A percentile compares a stretch with the other conserved stretches of the same genome.
phyloP scores from a whole-genome alignment of 768 basidiomycete genomes.

The Boletus sp. region DNA sequence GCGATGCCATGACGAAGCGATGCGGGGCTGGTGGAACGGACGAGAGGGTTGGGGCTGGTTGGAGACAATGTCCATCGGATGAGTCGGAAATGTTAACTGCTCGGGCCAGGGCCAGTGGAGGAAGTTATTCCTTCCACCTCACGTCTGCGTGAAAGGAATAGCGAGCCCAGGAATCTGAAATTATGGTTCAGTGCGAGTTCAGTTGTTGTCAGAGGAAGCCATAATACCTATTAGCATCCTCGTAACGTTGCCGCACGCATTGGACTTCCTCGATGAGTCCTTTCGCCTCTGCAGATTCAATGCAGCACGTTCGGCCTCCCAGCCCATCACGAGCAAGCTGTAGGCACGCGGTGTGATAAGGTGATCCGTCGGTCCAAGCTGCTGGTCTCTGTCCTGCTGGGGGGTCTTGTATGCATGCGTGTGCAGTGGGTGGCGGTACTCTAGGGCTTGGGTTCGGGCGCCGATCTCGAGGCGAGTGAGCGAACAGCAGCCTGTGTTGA shows the following conservation, averaged over 20 bases:
- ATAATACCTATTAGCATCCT: conserved; percentile 61
- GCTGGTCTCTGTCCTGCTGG: not conserved
- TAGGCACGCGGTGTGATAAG: not conserved
- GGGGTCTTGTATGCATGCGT: not conserved
- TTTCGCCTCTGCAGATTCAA: conserved; percentile 6
- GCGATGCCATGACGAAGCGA: not conserved
- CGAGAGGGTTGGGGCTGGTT: not conserved
- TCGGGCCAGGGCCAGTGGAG: not conserved
- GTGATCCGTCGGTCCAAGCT: conserved; percentile 2
- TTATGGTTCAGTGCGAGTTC: conserved; percentile 4
- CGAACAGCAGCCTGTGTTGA: conserved; percentile 56
- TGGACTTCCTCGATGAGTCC: conserved; percentile 38
- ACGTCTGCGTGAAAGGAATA: conserved; percentile 60
- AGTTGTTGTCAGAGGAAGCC: not conserved
- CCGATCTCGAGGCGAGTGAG: conserved; percentile 13
- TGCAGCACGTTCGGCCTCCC: not conserved
- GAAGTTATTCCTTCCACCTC: conserved; percentile 17
- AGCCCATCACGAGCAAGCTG: not conserved
- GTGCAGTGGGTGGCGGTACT: not conserved
- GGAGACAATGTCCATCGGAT: not conserved
- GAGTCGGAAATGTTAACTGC: conserved; percentile 1
- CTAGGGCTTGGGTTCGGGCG: not conserved
- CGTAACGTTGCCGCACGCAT: conserved; percentile 57
- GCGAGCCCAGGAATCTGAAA: conserved; percentile 55
- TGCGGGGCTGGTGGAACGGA: not conserved